phyloP scores from a whole-genome alignment of 345 rosid species.

The Aurinia saxatilis region DNA sequence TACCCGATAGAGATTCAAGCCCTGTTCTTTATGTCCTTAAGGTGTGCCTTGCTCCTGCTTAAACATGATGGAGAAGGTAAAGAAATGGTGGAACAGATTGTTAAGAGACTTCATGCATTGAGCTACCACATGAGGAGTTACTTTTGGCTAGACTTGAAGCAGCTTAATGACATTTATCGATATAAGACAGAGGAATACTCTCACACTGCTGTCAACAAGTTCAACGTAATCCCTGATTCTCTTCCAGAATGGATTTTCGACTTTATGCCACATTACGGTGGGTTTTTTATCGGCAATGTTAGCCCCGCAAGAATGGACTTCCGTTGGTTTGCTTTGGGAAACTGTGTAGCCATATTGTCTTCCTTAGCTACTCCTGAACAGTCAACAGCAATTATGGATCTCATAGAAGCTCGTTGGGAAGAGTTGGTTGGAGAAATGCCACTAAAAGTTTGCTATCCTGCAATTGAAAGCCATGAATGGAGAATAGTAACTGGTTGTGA shows the following conservation, averaged over 20 bases:
- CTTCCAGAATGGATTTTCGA: conserved; percentile 95
- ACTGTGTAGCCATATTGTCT: conserved; percentile 82
- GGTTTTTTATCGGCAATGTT: conserved; percentile 86
- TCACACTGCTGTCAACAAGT: conserved; percentile 93
- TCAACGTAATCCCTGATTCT: conserved; percentile 92
- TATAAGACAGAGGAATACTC: conserved; percentile 97
- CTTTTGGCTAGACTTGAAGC: conserved; percentile 91
- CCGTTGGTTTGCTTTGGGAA: conserved; percentile 94
- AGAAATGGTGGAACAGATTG: conserved; percentile 79
- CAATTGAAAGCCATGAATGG: conserved; percentile 94
- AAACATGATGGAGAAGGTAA: conserved; percentile 90
- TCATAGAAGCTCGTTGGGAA: conserved; percentile 92
- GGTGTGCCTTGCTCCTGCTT: conserved; percentile 74
- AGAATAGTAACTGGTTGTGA: conserved; percentile 82
- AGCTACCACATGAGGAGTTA: conserved; percentile 90
- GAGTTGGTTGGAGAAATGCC: conserved; percentile 98
- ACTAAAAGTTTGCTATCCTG: conserved; percentile 82
- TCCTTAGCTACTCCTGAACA: conserved; percentile 93
- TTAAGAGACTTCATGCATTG: conserved; percentile 84
- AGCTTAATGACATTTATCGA: conserved; percentile 86
- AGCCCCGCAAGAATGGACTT: conserved; percentile 97
- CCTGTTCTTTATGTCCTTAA: conserved; percentile 86
- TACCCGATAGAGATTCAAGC: conserved; percentile 95
- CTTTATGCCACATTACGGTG: conserved; percentile 81
- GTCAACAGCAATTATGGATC: conserved; percentile 90